Evolutionary conservation across 352 stramenopile genomes (phyloP).

Genomic region (Thalassiosira mediterranea): DNA sequence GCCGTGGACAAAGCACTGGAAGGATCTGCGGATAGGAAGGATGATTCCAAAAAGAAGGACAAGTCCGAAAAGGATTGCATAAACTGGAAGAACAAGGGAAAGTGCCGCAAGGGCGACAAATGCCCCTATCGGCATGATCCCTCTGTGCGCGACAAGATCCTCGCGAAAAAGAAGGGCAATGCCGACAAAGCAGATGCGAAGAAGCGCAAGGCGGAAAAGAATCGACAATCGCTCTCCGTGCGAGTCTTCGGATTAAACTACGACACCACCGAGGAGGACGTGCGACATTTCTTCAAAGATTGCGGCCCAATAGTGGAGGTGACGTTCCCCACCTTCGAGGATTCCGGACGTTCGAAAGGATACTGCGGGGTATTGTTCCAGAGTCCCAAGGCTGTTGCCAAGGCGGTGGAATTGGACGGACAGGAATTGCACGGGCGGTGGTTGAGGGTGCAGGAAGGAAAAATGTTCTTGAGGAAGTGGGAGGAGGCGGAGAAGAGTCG

Average conservation of each 20-base stretch:
- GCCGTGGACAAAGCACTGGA: constrained; percentile 2
- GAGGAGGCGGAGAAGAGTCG: constrained; percentile 47
- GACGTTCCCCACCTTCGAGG: constrained; percentile 77
- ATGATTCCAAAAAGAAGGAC: constrained; percentile 5
- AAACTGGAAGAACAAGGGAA: constrained; percentile 83
- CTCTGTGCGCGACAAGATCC: constrained; percentile 41
- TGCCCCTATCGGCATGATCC: constrained; percentile 73
- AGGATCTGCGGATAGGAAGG: background rate
- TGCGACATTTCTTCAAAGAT: constrained; percentile 62
- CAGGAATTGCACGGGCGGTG: constrained; percentile 66
- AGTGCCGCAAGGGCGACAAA: constrained; percentile 70
- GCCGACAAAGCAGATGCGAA: background rate
- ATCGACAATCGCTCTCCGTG: constrained; percentile 65
- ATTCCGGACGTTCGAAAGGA: constrained; percentile 72
- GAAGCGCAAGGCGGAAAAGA: constrained; percentile 41
- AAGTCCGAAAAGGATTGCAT: constrained; percentile 76
- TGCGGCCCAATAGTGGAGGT: constrained; percentile 70
- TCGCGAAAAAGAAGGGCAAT: constrained; percentile 56
- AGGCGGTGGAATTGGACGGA: constrained; percentile 63
- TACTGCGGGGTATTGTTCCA: constrained; percentile 79
- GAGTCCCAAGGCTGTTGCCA: constrained; percentile 69
- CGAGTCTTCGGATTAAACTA: constrained; percentile 81
- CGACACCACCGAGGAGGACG: constrained; percentile 66
- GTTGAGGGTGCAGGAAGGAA: constrained; percentile 69
- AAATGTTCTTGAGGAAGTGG: constrained; percentile 75